Evolutionary conservation across 2,329 filamentous ascomycete species (phyloP).

Genomic region (Geosmithia morbida): DNA sequence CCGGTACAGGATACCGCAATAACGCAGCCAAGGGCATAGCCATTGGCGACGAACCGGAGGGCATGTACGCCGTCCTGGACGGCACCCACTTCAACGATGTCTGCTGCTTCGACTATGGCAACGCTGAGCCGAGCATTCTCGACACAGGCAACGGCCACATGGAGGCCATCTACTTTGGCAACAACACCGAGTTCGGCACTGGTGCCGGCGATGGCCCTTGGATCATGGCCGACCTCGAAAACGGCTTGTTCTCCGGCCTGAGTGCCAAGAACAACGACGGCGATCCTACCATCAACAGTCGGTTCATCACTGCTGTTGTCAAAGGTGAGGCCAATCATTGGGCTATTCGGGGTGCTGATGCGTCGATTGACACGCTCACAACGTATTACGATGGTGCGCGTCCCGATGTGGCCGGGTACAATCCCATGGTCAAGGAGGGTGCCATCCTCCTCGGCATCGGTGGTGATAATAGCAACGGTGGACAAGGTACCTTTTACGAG

Average conservation of each 20-base stretch:
- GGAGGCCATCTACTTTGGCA: constrained; percentile 22
- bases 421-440: constrained; percentile 50
- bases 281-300: constrained; percentile 34
- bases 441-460: constrained; percentile 56
- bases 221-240: constrained; percentile 57
- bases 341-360: constrained; percentile 44
- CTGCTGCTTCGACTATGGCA: constrained; percentile 46
- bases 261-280: constrained; percentile 28
- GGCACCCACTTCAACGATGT: constrained; percentile 42
- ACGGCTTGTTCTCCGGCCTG: constrained; percentile 46
- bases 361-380: constrained; percentile 35
- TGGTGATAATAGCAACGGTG: constrained; percentile 47
- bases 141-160: constrained; percentile 51
- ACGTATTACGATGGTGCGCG: constrained; percentile 45
- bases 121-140: constrained; percentile 33
- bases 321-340: constrained; percentile 43
- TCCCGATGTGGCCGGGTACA: constrained; percentile 28
- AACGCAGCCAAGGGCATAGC: constrained; percentile 36
- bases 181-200: constrained; percentile 41
- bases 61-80: constrained; percentile 46
- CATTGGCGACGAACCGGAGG: constrained; percentile 37
- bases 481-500: constrained; percentile 50
- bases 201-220: constrained; percentile 47
- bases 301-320: constrained; percentile 41
- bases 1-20: constrained; percentile 49